These are phyloP conservation scores for Quercus alba DNA, from an alignment of 306 rosid species.

Conservation along the genomic window DNA sequence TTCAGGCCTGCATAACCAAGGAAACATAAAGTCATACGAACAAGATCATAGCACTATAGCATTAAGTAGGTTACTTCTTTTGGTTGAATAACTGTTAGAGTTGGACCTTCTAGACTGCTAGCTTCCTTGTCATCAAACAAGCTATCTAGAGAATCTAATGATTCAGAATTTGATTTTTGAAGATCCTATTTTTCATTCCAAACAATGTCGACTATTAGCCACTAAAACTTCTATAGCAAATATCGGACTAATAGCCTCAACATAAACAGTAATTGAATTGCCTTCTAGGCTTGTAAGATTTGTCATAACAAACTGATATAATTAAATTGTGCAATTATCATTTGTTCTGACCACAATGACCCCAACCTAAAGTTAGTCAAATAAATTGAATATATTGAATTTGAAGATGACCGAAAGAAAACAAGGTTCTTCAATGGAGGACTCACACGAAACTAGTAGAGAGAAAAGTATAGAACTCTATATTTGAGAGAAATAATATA, in stretches of 20 bases:
- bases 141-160: conserved; percentile 81
- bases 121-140: conserved; percentile 66
- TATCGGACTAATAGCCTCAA: conserved; percentile 13
- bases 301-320: background rate
- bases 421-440: background rate
- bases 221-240: conserved; percentile 10
- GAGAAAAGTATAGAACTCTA: too few species aligned
- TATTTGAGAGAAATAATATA: too few species aligned
- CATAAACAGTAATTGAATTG: conserved; percentile 5
- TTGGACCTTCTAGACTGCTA: conserved; percentile 36
- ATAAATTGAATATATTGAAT: too few species aligned
- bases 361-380: background rate
- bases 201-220: conserved; percentile 17
- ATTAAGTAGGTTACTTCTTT: conserved; percentile 51
- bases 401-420: too few species aligned
- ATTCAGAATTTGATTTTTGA: conserved; percentile 48
- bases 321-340: background rate
- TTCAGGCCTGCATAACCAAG: background rate
- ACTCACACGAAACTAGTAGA: too few species aligned
- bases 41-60: background rate
- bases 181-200: conserved; percentile 20
- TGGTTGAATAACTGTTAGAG: conserved; percentile 4
- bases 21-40: conserved; percentile 1
- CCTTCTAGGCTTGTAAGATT: background rate
- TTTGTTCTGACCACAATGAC: background rate